Evolutionary conservation across 306 rosid species (phyloP), one percentile per base, ranked within the genome.

Genomic region (Lathyrus sativus): DNA sequence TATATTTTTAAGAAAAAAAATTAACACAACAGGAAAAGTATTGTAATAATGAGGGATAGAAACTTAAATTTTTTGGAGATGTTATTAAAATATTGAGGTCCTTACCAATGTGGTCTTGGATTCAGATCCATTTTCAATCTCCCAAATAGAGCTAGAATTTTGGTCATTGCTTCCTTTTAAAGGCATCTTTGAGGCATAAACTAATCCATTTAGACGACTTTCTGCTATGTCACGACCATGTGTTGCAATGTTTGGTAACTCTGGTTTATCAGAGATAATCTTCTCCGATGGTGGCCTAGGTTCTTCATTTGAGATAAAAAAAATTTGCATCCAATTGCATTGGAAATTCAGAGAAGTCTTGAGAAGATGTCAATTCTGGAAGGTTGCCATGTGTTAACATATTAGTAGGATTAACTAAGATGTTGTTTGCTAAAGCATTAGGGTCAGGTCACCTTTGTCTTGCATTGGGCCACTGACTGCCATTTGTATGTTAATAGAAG

Each of bases 241-340:
- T 38, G 72, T 77, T 41, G 65, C 75, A 10, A n/a, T n/a, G n/a
- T n/a, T n/a, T n/a, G n/a, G n/a, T n/a, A n/a, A n/a, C n/a, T n/a
- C n/a, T n/a, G n/a, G 53, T 49, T 67, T 71, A 38, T 44, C 54
- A 19, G 63, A 14, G 12, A 74, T 74, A 53, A 65, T 79, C 35
- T 79, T 69, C 76, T 82, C 78, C 38, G 82, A 65, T 33, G 82
- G 76, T 59, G 85, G 61, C 65, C 68, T 63, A 38, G 55, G 54
- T 42, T 75, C 78, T 77, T 79, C 79, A 41, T 68, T 81, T 50
- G 74, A 68, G 76, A 74, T 45, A 63, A n/a, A n/a, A n/a, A n/a
- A n/a, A n/a, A n/a, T 71, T 49, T 11, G 31, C 65, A 42, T 75
- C 73, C 18, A 42, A 45, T 5, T 74, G 68, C 60, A 45, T 45